Evolutionary conservation across 225 moss, liverwort and hornwort genomes (phyloP).

Genomic region (Anthoceros angustus): DNA sequence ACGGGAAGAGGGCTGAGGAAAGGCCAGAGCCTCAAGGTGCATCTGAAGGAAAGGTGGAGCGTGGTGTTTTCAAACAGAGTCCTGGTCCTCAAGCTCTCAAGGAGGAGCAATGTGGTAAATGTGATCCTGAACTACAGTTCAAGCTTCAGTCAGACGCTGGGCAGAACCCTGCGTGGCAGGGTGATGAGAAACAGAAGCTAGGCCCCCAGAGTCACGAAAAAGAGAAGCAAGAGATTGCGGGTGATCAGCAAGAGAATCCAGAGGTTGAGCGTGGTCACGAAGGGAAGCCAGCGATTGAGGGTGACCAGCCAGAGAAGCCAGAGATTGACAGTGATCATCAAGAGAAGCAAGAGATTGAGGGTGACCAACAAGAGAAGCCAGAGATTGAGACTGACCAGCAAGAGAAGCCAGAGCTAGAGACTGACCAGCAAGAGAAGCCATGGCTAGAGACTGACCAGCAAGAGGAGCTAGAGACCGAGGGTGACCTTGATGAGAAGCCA

Average conservation of each 20-base stretch:
- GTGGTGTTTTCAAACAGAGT: too few species aligned
- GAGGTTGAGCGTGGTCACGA: neutral
- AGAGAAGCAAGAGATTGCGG: too few species aligned
- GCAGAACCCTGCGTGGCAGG: too few species aligned
- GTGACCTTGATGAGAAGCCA: conserved; percentile 25
- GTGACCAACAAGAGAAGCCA: neutral
- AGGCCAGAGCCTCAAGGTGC: neutral
- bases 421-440: neutral
- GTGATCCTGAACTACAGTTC: too few species aligned
- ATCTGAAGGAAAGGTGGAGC: neutral
- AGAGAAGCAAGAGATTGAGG: neutral
- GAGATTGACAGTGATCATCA: neutral
- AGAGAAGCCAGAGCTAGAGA: neutral
- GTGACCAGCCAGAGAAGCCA: neutral
- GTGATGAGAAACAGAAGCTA: too few species aligned
- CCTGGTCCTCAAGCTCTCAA: too few species aligned
- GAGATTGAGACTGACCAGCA: neutral
- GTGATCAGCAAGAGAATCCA: neutral
- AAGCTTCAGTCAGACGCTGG: too few species aligned
- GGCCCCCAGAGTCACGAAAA: too few species aligned
- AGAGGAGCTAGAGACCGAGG: conserved; percentile 3
- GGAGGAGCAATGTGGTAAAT: too few species aligned
- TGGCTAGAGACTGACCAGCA: neutral
- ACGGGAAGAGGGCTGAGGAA: neutral
- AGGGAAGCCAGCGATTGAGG: neutral